Evolutionary conservation across 1,139 yeast genomes (phyloP), one percentile per base, ranked within the genome.

Genomic region (Schwanniomyces etchellsii): DNA sequence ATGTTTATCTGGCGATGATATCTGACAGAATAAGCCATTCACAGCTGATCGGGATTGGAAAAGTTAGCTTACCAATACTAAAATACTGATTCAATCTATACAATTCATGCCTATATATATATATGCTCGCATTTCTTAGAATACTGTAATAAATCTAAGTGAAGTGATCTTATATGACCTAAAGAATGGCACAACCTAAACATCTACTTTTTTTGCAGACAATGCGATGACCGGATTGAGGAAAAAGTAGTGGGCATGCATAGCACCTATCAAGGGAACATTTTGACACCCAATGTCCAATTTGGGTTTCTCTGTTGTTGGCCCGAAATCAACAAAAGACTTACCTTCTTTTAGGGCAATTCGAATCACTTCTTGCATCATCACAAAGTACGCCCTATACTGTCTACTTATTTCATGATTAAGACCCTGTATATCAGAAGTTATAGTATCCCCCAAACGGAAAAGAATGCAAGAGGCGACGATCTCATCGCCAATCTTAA

Each of bases 321-420:
- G 55, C 4, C 70, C 71, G 38, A 64, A 65, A 37, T 64, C 72
- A 17, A 64, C 69, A 45, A 63, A 64, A 14, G 52, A 43, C 18
- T 57, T 49, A 3, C 63, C 61, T 34, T 61, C 67, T 28, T 48
- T 44, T 27, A 65, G 36, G 1, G 70, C 71, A 18, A 64, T 61
- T 15, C 51, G 48, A 20, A 64, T 62, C 12, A 64, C 65, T 33
- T 61, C 59, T 43, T 64, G 71, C 72, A 64, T 64, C 72, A 65
- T 65, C 16, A 65, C 71, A 42, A 64, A 64, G 37, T 64, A 64
- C 3, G 70, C 70, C 38, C 63, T 64, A 38, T 57, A 59, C 30
- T 59, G 48, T 21, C 65, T 56, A 6, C 63, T 61, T 15, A 41
- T 43, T 16, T 61, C 69, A 33, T 64, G 67, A 34, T 64, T 59